Base-by-base conservation (phyloP, 148 eudicot species). In the Fagopyrum esculentum region DNA sequence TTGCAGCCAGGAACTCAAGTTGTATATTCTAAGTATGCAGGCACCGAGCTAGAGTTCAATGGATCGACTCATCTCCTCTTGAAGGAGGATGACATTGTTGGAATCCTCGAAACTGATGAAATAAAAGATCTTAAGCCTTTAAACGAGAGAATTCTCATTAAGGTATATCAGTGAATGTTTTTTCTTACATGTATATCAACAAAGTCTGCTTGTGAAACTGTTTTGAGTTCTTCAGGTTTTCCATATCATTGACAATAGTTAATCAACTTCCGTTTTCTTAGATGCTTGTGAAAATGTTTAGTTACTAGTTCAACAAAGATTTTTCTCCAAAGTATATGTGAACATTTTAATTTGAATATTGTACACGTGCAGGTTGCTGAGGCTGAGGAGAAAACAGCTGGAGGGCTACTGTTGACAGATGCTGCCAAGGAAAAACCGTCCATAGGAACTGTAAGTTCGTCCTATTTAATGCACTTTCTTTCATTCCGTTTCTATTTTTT, bases 21-120 rank as follows among this genome's bases (percentile, higher is more conserved):
- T 60, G 90, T 93, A 55, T 93, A 93, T 76, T 93, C 98, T 56
- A 93, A 90, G 84, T 93, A 89, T 75, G 92, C 96, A 1, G 98
- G 98, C 75, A 93, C 98, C 16, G 98, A 93, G 79, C 85, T 93
- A 77, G 93, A 89, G 69, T 90, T 93, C 78, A 82, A 87, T 74
- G 98, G 96, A 49, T 29, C 87, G 71, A 87, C 76, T 79, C 98
- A 93, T 81, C 77, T 93, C 47, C 80, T 93, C 1, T 55, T 93
- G 75, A 90, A 90, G 87, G 98, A 93, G 81, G 98, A 93, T 77
- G 98, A 93, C 78, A 89, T 93, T 80, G 86, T 90, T 76, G 98
- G 98, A 54, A 83, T 86, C 72, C 90, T 93, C 45, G 93, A 93
- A 55, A 89, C 98, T 0, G 98, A 93, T 69, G 98, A 93, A 75